Conservation (phyloP, 2,329 filamentous ascomycete genomes). For the Coleophoma cylindrospora region DNA sequence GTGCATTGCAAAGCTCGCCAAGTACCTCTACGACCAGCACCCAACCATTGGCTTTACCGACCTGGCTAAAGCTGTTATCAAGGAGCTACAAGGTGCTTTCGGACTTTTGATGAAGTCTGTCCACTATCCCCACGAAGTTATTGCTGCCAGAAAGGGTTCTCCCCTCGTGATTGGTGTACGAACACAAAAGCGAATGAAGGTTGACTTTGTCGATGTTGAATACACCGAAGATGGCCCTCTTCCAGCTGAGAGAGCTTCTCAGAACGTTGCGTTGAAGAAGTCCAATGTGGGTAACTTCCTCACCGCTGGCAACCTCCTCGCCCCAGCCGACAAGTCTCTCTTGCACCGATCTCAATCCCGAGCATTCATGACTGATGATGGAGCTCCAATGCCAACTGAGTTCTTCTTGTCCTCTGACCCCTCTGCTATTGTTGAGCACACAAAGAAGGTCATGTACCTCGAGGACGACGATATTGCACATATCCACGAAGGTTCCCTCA, state of each 20-base stretch:
- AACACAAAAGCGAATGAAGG: slow-evolving; percentile 99
- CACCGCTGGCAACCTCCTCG: slow-evolving; percentile 65
- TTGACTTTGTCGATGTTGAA: slow-evolving; percentile 99
- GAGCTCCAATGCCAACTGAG: slow-evolving; percentile 94
- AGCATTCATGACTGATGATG: slow-evolving; percentile 97
- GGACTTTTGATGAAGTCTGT: slow-evolving; percentile 97
- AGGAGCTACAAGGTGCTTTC: slow-evolving; percentile 96
- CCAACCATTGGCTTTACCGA: slow-evolving; percentile 93
- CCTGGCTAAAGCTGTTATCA: slow-evolving; percentile 94
- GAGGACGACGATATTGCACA: slow-evolving; percentile 99
- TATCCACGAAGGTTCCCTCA: slow-evolving; percentile 97
- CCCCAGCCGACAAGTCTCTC: slow-evolving; percentile 93
- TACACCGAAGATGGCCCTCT: slow-evolving; percentile 80
- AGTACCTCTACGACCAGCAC: slow-evolving; percentile 96
- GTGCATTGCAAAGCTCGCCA: slow-evolving; percentile 97
- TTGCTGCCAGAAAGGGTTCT: slow-evolving; percentile 97
- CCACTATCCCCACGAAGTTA: slow-evolving; percentile 96
- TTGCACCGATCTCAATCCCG: slow-evolving; percentile 97
- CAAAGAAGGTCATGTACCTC: slow-evolving; percentile 99
- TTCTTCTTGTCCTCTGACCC: slow-evolving; percentile 99
- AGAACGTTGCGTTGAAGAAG: slow-evolving; percentile 97
- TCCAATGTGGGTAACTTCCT: slow-evolving; percentile 61
- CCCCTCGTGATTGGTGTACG: slow-evolving; percentile 95
- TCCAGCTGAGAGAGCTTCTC: slow-evolving; percentile 87
- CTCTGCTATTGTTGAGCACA: slow-evolving; percentile 98